phyloP scores from a whole-genome alignment of 768 basidiomycete species.

The Multifurca ochricompacta region DNA sequence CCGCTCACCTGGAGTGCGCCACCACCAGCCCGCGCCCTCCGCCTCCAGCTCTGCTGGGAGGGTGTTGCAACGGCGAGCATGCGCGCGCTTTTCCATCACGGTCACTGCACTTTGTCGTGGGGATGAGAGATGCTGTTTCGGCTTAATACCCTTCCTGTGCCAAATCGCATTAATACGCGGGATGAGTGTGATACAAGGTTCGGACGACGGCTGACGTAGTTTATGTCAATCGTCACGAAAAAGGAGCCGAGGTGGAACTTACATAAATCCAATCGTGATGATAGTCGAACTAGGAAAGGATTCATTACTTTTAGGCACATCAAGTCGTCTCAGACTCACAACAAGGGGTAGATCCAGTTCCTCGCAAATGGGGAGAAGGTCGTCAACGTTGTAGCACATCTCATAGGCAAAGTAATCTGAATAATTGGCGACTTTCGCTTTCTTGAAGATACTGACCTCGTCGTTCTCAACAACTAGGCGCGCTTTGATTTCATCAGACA shows the following conservation, averaged over 20 bases:
- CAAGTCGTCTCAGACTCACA: constrained; percentile 52
- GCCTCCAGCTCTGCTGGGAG: constrained; percentile 64
- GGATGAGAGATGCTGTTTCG: constrained; percentile 91
- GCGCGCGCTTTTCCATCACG: constrained; percentile 80
- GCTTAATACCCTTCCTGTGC: constrained; percentile 64
- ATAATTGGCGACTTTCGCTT: not conserved
- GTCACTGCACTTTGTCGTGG: constrained; percentile 78
- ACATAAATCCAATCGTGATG: constrained; percentile 69
- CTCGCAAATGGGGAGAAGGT: constrained; percentile 79
- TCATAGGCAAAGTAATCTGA: constrained; percentile 14
- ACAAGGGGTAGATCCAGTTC: constrained; percentile 56
- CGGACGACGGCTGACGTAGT: constrained; percentile 27
- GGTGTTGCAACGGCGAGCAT: constrained; percentile 70
- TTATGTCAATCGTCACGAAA: not conserved
- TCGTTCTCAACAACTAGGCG: constrained; percentile 92
- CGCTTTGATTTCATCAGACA: constrained; percentile 56
- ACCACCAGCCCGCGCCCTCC: constrained; percentile 19
- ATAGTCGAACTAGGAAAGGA: constrained; percentile 41
- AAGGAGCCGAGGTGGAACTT: constrained; percentile 40
- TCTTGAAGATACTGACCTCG: constrained; percentile 44
- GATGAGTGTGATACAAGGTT: constrained; percentile 58
- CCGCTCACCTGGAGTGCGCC: constrained; percentile 4
- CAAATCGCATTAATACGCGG: constrained; percentile 71
- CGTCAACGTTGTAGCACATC: constrained; percentile 86
- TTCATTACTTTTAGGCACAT: constrained; percentile 12